Evolutionary conservation across 352 stramenopile genomes (phyloP).

Genomic region (Phytopythium ostracodes): DNA sequence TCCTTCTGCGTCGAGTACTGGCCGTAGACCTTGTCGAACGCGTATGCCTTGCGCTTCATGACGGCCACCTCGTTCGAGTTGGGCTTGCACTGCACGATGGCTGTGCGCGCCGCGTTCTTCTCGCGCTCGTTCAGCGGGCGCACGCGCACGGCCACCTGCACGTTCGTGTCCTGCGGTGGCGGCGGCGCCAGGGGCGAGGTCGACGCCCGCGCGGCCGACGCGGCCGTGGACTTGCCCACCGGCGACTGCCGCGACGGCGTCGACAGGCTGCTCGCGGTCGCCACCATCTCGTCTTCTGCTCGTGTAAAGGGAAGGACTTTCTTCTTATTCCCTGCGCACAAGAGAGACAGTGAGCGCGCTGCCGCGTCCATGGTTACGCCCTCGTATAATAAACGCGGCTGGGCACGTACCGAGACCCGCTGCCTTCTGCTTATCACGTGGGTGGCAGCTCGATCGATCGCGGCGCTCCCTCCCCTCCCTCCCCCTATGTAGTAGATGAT

Average conservation of each 20-base stretch:
- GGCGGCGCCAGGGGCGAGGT: slow-evolving; percentile 8
- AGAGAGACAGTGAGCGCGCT: too few relatives aligned
- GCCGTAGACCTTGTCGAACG: slow-evolving; percentile 91
- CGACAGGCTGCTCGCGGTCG: neutral
- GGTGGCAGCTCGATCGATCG: too few relatives aligned
- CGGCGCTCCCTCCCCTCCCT: too few relatives aligned
- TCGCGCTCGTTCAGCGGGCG: slow-evolving; percentile 88
- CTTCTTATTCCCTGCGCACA: slow-evolving; percentile 2
- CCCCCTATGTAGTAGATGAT: too few relatives aligned
- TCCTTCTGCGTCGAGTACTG: slow-evolving; percentile 97
- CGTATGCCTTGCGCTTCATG: slow-evolving; percentile 88
- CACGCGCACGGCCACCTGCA: slow-evolving; percentile 90
- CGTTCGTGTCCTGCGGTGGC: slow-evolving; percentile 49
- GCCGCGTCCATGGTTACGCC: too few relatives aligned
- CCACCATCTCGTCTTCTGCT: slow-evolving; percentile 1
- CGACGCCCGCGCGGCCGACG: slow-evolving; percentile 6
- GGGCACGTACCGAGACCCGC: too few relatives aligned
- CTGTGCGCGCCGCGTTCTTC: slow-evolving; percentile 63
- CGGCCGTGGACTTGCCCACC: neutral
- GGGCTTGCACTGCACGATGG: slow-evolving; percentile 85
- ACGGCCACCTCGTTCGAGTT: slow-evolving; percentile 84
- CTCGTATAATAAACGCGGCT: too few relatives aligned
- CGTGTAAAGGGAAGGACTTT: neutral
- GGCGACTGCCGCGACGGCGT: slow-evolving; percentile 6
- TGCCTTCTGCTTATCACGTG: too few relatives aligned